These are phyloP conservation scores for Cryptococcus deneoformans DNA, from an alignment of 1,284 basidiomycete genomes.

Conservation along the genomic window DNA sequence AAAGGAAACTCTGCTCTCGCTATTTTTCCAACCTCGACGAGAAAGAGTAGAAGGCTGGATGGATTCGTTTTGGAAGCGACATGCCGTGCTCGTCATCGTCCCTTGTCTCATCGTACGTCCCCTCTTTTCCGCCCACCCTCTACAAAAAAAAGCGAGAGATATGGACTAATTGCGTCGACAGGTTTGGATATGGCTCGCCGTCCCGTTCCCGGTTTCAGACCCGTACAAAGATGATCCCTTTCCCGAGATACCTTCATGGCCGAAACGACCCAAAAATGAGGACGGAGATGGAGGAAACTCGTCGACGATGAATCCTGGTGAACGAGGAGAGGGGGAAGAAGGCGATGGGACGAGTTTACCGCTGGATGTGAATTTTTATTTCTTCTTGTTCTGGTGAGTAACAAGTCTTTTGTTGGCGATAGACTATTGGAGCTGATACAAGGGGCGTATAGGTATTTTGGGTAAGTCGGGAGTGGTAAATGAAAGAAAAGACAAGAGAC, in stretches of 20 bases:
- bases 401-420: too few relatives aligned
- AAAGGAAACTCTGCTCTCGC: conserved; percentile 20
- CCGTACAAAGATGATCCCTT: conserved; percentile 49
- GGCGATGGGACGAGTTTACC: conserved; percentile 30
- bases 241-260: conserved; percentile 37
- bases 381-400: conserved; percentile 51
- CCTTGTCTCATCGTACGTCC: conserved; percentile 52
- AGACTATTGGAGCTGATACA: conserved; percentile 2
- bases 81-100: conserved; percentile 52
- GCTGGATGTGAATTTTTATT: conserved; percentile 53
- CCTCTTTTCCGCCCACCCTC: too few relatives aligned
- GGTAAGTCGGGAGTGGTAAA: conserved; percentile 14
- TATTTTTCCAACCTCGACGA: conserved; percentile 48
- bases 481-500: not conserved
- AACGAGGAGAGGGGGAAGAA: conserved; percentile 1
- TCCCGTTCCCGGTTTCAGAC: conserved; percentile 56
- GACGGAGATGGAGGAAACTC: not conserved
- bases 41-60: conserved; percentile 53
- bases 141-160: too few relatives aligned
- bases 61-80: conserved; percentile 53
- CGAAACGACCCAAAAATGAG: conserved; percentile 34
- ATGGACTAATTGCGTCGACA: too few relatives aligned
- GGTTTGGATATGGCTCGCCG: conserved; percentile 52
- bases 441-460: conserved; percentile 36
- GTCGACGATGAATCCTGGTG: not conserved